Evolutionary conservation across 768 basidiomycete species (phyloP).

Genomic region (Serendipita sp.): DNA sequence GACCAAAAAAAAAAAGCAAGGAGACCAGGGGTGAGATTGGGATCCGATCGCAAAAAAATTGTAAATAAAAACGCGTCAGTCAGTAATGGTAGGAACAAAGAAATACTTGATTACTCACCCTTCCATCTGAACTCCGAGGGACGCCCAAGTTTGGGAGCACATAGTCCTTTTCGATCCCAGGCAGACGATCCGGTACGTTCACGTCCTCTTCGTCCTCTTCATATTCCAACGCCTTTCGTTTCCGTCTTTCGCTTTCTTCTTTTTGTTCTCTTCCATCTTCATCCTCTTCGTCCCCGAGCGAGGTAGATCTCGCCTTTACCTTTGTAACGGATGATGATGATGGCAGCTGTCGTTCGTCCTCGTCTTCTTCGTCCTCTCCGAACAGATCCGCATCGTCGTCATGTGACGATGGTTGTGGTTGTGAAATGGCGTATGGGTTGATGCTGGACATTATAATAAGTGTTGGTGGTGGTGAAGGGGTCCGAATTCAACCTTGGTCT

Average conservation of each 20-base stretch:
- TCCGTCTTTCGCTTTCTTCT: constrained; percentile 39
- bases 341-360: not conserved
- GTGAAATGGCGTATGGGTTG: not conserved
- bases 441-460: not conserved
- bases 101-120: constrained; percentile 27
- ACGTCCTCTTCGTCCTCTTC: constrained; percentile 50
- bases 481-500: not conserved
- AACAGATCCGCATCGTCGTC: constrained; percentile 14
- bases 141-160: constrained; percentile 72
- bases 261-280: constrained; percentile 31
- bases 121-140: constrained; percentile 61
- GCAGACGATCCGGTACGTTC: constrained; percentile 34
- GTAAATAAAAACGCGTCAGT: constrained; percentile 7
- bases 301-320: too few species aligned
- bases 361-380: constrained; percentile 12
- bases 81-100: constrained; percentile 16
- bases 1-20: too few species aligned
- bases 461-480: not conserved
- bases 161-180: constrained; percentile 48
- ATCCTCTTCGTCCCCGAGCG: not conserved
- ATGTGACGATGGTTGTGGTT: not conserved
- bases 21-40: not conserved
- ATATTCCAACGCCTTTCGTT: constrained; percentile 60
- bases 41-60: not conserved
- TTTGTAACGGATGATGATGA: too few species aligned